These are phyloP conservation scores for Sanghuangporus sanghuang DNA, from an alignment of 1,284 basidiomycete species.

Conservation along the genomic window DNA sequence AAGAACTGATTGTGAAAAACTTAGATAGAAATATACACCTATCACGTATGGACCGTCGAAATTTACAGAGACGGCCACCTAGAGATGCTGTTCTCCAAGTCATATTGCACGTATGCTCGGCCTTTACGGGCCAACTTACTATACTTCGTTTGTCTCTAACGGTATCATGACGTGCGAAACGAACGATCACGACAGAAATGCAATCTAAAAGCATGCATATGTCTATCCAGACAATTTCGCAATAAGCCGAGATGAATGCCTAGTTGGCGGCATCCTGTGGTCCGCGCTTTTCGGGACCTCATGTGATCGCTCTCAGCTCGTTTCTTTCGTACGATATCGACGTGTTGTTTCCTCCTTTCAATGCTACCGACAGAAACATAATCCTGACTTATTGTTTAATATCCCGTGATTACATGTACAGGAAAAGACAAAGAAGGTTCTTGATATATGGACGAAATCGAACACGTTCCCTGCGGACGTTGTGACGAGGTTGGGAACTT, in stretches of 20 bases:
- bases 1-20: slow-evolving; percentile 13
- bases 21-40: slow-evolving; percentile 14
- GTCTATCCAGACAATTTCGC: neutral
- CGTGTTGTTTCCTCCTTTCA: slow-evolving; percentile 1
- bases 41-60: neutral
- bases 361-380: neutral
- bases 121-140: slow-evolving; percentile 4
- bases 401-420: slow-evolving; percentile 33
- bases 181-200: neutral
- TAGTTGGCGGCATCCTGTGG: neutral
- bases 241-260: slow-evolving; percentile 7
- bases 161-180: neutral
- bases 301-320: slow-evolving; percentile 7
- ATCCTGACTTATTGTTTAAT: slow-evolving; percentile 9
- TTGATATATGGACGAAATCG: slow-evolving; percentile 91
- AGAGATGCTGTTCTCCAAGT: slow-evolving; percentile 3
- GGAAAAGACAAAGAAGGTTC: slow-evolving; percentile 93
- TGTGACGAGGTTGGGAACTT: slow-evolving; percentile 59
- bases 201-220: neutral
- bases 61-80: neutral
- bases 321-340: slow-evolving; percentile 3
- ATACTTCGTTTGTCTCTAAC: neutral
- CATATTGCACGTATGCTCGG: slow-evolving; percentile 9
- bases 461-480: slow-evolving; percentile 76
- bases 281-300: neutral